These are phyloP conservation scores for Malus hybrid DNA, from an alignment of 331 rosid species.

Conservation along the genomic window DNA sequence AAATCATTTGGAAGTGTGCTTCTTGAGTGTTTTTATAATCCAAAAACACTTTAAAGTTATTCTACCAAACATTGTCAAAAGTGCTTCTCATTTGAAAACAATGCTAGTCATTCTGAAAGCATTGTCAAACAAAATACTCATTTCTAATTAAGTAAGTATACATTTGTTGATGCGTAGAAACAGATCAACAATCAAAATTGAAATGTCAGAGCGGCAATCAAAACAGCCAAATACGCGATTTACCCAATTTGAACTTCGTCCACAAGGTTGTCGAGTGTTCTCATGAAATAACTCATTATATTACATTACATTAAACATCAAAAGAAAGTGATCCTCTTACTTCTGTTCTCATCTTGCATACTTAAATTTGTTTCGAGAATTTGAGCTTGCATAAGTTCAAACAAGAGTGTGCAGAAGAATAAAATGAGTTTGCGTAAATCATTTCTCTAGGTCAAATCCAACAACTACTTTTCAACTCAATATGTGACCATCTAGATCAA, in stretches of 20 bases:
- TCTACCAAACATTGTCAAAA: neutral
- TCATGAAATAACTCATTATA: too few species aligned
- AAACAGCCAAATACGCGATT: neutral
- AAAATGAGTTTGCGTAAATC: neutral
- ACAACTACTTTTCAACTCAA: neutral
- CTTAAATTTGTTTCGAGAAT: neutral
- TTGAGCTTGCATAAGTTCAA: neutral
- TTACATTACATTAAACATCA: neutral
- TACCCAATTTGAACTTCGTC: neutral
- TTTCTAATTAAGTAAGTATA: neutral
- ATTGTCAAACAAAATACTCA: too few species aligned
- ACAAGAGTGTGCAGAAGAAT: too few species aligned
- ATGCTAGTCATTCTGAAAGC: neutral
- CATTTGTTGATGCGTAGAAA: neutral
- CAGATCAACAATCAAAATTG: neutral
- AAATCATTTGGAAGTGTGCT: neutral
- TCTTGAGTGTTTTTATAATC: neutral
- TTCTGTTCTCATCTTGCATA: neutral
- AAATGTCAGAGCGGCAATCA: neutral
- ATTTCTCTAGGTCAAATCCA: neutral
- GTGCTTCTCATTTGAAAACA: neutral
- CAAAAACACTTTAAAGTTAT: too few species aligned
- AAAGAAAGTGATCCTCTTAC: neutral
- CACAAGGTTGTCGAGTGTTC: neutral
- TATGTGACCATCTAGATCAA: neutral